Conservation (phyloP, 2,329 filamentous ascomycete species). For the Neopestalotiopsis rosae region DNA sequence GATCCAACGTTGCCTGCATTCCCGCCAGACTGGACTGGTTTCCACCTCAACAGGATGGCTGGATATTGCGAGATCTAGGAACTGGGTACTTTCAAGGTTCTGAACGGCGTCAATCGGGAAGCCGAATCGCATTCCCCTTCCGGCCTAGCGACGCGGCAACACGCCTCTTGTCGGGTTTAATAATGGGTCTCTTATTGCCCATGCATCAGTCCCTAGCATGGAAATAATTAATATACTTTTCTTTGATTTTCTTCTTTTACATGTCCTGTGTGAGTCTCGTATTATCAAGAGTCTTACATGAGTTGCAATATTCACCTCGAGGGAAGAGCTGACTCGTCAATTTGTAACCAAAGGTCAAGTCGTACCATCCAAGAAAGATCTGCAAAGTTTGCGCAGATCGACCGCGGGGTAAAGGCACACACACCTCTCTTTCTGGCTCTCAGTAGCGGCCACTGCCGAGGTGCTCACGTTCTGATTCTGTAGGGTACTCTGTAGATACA, state of each 20-base stretch:
- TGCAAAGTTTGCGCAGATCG: neutral
- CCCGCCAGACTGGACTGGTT: neutral
- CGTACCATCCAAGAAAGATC: neutral
- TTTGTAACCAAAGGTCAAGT: no score
- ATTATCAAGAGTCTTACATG: no score
- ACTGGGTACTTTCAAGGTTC: neutral
- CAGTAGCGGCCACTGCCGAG: neutral
- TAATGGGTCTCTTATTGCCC: neutral
- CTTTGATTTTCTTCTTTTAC: no score
- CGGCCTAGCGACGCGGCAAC: neutral
- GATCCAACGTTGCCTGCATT: no score
- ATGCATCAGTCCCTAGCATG: no score
- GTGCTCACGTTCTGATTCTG: neutral
- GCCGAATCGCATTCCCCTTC: slow-evolving; percentile 11
- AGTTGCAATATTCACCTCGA: no score
- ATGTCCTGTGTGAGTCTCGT: no score
- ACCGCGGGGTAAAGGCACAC: neutral
- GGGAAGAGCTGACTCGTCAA: no score
- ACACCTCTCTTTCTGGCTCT: neutral
- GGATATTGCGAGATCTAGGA: neutral
- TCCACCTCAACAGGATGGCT: neutral
- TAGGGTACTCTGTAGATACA: neutral
- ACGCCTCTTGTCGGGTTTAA: neutral
- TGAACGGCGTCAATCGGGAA: neutral
- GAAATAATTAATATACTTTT: no score